Evolutionary conservation across 2,329 filamentous ascomycete genomes (phyloP).

Genomic region (Samsoniella hepiali): DNA sequence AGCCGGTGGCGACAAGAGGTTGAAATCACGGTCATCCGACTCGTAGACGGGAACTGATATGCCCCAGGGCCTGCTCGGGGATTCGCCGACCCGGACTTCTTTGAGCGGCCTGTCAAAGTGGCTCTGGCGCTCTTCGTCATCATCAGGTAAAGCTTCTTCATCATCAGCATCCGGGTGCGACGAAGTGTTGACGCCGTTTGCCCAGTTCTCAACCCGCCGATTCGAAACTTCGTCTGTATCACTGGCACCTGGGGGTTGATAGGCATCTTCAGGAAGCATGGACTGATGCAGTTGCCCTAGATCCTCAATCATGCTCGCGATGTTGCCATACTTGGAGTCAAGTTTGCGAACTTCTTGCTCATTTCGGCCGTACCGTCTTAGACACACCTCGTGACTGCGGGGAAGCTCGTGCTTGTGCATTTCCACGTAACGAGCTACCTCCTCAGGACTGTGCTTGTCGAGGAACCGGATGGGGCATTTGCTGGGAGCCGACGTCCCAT

Average conservation of each 20-base stretch:
- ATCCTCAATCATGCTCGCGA: slow-evolving; percentile 92
- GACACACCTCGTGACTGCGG: slow-evolving; percentile 87
- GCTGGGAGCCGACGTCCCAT: slow-evolving; percentile 47
- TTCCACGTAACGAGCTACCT: slow-evolving; percentile 90
- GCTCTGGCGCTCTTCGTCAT: slow-evolving; percentile 57
- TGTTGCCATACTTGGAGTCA: slow-evolving; percentile 88
- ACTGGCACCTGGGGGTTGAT: slow-evolving; percentile 34
- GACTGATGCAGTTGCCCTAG: slow-evolving; percentile 83
- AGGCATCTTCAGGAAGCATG: slow-evolving; percentile 66
- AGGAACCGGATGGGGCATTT: slow-evolving; percentile 92
- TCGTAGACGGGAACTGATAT: slow-evolving; percentile 71
- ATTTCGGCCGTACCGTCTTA: slow-evolving; percentile 84
- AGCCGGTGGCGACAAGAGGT: slow-evolving; percentile 54
- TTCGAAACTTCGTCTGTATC: slow-evolving; percentile 54
- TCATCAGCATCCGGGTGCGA: slow-evolving; percentile 27
- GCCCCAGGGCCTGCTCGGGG: slow-evolving; percentile 88
- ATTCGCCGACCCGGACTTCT: slow-evolving; percentile 90
- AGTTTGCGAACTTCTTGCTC: slow-evolving; percentile 81
- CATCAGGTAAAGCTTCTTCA: slow-evolving; percentile 33
- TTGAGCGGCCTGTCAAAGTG: slow-evolving; percentile 83
- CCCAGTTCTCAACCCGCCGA: slow-evolving; percentile 81
- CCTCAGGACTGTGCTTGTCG: slow-evolving; percentile 88
- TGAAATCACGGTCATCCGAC: slow-evolving; percentile 34
- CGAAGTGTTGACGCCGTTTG: slow-evolving; percentile 66
- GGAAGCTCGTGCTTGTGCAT: slow-evolving; percentile 94